Evolutionary conservation across 2,329 filamentous ascomycete genomes (phyloP), one percentile per base, ranked within the genome.

Genomic region (Colletotrichum tanaceti): DNA sequence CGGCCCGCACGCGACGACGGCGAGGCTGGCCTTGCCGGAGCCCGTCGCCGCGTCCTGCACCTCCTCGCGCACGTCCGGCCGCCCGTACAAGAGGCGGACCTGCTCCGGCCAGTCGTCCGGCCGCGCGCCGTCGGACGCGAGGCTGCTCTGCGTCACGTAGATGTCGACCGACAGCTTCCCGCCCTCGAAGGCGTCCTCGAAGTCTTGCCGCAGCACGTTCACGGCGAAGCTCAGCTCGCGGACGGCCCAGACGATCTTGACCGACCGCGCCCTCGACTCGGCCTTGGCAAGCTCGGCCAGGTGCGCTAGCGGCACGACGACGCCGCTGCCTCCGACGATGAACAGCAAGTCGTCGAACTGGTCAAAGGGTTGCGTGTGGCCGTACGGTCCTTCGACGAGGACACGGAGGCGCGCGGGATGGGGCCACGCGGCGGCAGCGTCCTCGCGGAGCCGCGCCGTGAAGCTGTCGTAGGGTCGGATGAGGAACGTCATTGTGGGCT

Each of bases 391-490:
- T 16, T 85, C 83, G 6, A 84, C 76, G 0, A 84, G 72, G 0
- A 85, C 74, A 0, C 77, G 76, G 1, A 82, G 57, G 0, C 74
- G 70, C 0, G 74, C 73, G 0, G 77, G 73, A 3, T 63, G 70
- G 0, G 77, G 74, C 66, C 74, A 74, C 1, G 64, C 41, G 0
- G 69, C 59, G 1, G 73, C 73, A 0, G 79, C 79, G 5, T 73
- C 61, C 5, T 79, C 72, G 38, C 76, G 72, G 0, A 84, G 76
- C 2, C 82, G 75, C 0, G 73, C 72, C 0, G 82, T 84, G 72
- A 84, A 84, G 52, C 81, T 76, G 50, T 82, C 78, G 68, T 84
- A 84, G 0, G 82, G 82, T 0, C 82, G 74, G 50, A 84, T 80
- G n/a, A 84, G 74, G 47, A 84, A 84, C 0, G 77, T 77, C 76